These are phyloP conservation scores for Coemansia sp. DNA, from an alignment of 192 early-diverging fungal genomes.

Conservation along the genomic window DNA sequence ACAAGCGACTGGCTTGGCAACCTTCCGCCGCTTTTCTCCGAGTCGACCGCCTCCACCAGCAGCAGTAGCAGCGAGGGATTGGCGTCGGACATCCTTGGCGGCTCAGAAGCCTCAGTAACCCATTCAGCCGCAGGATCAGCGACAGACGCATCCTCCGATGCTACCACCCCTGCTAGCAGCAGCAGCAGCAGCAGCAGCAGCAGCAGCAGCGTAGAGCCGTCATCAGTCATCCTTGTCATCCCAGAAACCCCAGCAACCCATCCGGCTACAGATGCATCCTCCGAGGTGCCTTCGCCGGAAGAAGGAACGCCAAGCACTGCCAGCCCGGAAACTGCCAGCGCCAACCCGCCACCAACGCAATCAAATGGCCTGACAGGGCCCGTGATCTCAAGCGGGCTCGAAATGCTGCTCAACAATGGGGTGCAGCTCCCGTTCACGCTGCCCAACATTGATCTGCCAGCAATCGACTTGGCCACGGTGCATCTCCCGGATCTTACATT, in stretches of 20 bases:
- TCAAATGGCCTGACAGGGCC: conserved; percentile 31
- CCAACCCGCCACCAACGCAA: conserved; percentile 2
- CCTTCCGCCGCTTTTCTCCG: conserved; percentile 8
- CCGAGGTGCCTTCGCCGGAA: neutral
- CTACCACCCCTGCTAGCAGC: neutral
- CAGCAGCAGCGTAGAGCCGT: neutral
- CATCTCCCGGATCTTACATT: conserved; percentile 53
- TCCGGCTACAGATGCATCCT: neutral
- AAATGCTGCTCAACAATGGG: conserved; percentile 52
- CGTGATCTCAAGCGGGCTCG: conserved; percentile 41
- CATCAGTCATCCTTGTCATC: neutral
- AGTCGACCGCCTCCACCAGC: neutral
- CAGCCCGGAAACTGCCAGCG: neutral
- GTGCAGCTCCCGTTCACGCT: conserved; percentile 36
- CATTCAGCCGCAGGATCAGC: neutral
- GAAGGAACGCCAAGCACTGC: neutral
- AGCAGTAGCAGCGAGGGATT: neutral
- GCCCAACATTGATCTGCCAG: conserved; percentile 43
- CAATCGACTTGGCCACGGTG: conserved; percentile 40
- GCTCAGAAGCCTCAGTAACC: neutral
- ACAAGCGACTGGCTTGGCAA: conserved; percentile 6
- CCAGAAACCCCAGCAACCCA: neutral
- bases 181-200: neutral
- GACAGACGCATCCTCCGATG: neutral
- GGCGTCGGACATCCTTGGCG: neutral